Conservation (phyloP, 106 monocot species). For the Allium fistulosum region DNA sequence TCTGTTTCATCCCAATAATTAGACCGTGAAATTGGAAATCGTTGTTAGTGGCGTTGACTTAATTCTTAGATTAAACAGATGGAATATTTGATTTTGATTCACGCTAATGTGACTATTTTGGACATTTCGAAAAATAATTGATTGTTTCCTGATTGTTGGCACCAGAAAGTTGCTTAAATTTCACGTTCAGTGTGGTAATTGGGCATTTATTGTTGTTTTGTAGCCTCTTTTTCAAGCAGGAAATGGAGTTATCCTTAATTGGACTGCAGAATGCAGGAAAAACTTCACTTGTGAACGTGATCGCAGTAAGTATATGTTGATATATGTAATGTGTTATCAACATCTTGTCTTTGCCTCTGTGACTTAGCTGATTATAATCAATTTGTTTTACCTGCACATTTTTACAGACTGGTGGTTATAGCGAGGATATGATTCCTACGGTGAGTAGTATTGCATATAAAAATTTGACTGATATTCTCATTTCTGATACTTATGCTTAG, state of each 20-base stretch:
- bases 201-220: conserved; percentile 4
- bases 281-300: conserved; percentile 95
- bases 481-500: background rate
- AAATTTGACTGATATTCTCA: background rate
- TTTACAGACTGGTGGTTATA: conserved; percentile 86
- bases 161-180: background rate
- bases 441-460: conserved; percentile 38
- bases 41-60: background rate
- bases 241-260: conserved; percentile 95
- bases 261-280: conserved; percentile 98
- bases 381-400: too few species aligned
- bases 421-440: conserved; percentile 99
- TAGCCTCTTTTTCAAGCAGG: conserved; percentile 99
- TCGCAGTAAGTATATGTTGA: conserved; percentile 57
- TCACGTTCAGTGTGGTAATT: background rate
- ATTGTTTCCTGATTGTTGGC: background rate
- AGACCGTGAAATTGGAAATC: conserved; percentile 1
- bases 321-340: background rate
- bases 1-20: background rate
- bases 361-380: too few species aligned
- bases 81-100: too few species aligned
- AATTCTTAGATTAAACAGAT: background rate
- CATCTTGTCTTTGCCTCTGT: too few species aligned
- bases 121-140: background rate
- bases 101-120: too few species aligned